A percentile compares a stretch with the other conserved stretches of the same genome.
Conservation (phyloP, 495 filamentous ascomycete genomes). For the Aspergillus panamensis region DNA sequence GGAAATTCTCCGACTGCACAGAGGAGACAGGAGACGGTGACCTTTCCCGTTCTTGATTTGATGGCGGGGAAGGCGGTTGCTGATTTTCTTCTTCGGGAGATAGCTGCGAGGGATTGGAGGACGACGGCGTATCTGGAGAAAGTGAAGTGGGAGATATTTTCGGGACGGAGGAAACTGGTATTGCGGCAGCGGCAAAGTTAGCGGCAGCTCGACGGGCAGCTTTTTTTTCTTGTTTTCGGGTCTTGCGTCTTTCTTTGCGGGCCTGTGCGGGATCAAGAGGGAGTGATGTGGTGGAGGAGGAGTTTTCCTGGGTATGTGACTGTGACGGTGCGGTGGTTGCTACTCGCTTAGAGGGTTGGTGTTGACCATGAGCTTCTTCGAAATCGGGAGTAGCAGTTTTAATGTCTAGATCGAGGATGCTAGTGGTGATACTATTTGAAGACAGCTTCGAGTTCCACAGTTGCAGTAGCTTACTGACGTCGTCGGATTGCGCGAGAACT, state of each 20-base stretch:
- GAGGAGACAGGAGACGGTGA: slow-evolving; percentile 10
- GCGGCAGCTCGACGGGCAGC: not conserved
- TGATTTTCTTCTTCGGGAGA: not conserved
- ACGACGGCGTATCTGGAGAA: not conserved
- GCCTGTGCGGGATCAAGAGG: slow-evolving; percentile 8
- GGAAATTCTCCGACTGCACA: slow-evolving; percentile 24
- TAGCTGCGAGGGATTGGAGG: not conserved
- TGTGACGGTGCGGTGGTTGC: not conserved
- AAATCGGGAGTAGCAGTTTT: not conserved
- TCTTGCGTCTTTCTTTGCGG: slow-evolving; percentile 19
- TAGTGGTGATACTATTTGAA: slow-evolving; percentile 5
- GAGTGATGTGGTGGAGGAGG: not conserved
- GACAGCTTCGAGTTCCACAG: slow-evolving; percentile 22
- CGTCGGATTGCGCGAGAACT: slow-evolving; percentile 32
- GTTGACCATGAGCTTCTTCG: not conserved
- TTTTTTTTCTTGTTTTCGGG: slow-evolving; percentile 25
- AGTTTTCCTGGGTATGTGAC: not conserved
- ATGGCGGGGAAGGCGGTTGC: not conserved
- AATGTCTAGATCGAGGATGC: slow-evolving; percentile 27
- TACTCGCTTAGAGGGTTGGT: too few relatives aligned
- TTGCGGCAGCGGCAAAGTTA: not conserved
- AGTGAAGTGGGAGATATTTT: not conserved
- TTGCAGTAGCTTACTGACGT: slow-evolving; percentile 39
- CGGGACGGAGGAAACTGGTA: not conserved
- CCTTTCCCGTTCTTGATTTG: not conserved